phyloP scores from a whole-genome alignment of 768 basidiomycete genomes.

The Pisolithus sp. region DNA sequence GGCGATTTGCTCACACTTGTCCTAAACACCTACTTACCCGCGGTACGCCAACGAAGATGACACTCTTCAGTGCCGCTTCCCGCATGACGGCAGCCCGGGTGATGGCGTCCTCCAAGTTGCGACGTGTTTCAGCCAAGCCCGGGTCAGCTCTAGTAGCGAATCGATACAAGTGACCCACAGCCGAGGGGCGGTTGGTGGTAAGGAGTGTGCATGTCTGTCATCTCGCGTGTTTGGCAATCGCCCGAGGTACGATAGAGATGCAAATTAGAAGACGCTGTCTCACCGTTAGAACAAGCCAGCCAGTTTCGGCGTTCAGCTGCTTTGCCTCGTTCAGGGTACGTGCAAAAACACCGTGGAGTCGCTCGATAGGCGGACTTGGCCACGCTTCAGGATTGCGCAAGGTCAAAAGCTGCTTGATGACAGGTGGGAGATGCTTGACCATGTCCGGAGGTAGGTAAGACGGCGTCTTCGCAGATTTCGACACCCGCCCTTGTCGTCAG shows the following conservation, averaged over 20 bases:
- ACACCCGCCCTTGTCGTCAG: neutral
- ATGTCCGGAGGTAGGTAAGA: slow-evolving; percentile 11
- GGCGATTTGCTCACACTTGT: neutral
- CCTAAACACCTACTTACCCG: slow-evolving; percentile 44
- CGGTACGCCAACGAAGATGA: slow-evolving; percentile 84
- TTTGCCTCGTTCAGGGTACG: slow-evolving; percentile 63
- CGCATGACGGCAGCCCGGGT: slow-evolving; percentile 80
- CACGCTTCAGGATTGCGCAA: slow-evolving; percentile 58
- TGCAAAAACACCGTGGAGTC: slow-evolving; percentile 49
- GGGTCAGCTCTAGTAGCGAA: slow-evolving; percentile 56
- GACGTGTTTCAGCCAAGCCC: slow-evolving; percentile 35
- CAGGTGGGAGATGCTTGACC: slow-evolving; percentile 49
- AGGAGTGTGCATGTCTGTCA: slow-evolving; percentile 76
- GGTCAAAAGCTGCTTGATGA: slow-evolving; percentile 67
- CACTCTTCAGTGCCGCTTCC: slow-evolving; percentile 84
- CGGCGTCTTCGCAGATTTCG: neutral
- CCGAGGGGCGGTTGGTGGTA: slow-evolving; percentile 73
- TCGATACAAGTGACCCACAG: slow-evolving; percentile 74
- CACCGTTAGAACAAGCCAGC: slow-evolving; percentile 78
- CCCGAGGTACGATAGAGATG: slow-evolving; percentile 4
- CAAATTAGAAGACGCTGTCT: slow-evolving; percentile 14
- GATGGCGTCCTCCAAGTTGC: slow-evolving; percentile 47
- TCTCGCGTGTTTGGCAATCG: slow-evolving; percentile 14
- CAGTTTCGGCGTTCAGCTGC: slow-evolving; percentile 58
- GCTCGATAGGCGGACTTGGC: slow-evolving; percentile 48